Evolutionary conservation across 345 rosid genomes (phyloP).

Genomic region (Citropsis articulata): DNA sequence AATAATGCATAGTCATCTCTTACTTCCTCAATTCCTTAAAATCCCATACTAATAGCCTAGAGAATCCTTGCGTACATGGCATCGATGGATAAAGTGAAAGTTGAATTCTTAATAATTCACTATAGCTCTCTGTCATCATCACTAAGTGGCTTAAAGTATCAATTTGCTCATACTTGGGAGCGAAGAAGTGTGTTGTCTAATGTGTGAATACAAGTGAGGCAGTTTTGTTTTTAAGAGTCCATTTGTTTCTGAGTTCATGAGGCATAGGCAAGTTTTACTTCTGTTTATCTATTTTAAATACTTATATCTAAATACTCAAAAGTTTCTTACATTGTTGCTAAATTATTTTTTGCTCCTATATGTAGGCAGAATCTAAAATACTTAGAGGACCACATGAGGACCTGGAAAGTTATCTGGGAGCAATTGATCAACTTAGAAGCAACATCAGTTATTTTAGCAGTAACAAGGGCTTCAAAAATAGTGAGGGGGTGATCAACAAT

Average conservation of each 20-base stretch:
- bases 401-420: constrained; percentile 82
- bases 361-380: constrained; percentile 91
- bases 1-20: background rate
- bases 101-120: background rate
- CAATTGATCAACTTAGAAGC: constrained; percentile 82
- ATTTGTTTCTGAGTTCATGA: background rate
- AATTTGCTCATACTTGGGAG: background rate
- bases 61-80: background rate
- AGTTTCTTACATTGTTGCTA: constrained; percentile 10
- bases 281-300: background rate
- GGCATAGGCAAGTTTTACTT: background rate
- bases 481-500: constrained; percentile 65
- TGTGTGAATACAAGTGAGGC: background rate
- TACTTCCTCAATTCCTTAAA: background rate
- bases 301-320: background rate
- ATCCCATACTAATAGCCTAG: background rate
- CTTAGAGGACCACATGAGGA: constrained; percentile 95
- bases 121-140: background rate
- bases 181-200: background rate
- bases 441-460: constrained; percentile 65
- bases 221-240: background rate
- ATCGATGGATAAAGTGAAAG: background rate
- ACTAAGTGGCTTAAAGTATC: background rate
- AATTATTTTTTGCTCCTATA: constrained; percentile 23
- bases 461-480: constrained; percentile 67